These are phyloP conservation scores for Ogataea ganodermae DNA, from an alignment of 805 yeast genomes.

Conservation along the genomic window DNA sequence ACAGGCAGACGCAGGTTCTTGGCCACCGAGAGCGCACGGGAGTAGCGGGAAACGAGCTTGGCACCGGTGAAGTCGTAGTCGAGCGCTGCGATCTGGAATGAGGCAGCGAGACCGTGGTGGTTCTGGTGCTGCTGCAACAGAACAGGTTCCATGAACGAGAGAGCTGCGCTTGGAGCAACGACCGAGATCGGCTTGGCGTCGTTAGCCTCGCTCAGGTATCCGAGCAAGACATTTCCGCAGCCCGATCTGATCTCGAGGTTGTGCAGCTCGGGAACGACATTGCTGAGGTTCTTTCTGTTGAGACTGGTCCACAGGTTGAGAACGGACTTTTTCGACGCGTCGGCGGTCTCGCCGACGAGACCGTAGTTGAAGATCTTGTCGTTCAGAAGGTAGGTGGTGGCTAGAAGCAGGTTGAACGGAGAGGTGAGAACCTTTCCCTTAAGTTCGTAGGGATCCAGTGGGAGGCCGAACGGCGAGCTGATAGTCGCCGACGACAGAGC, in stretches of 20 bases:
- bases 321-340: constrained; percentile 46
- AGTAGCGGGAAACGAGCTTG: constrained; percentile 63
- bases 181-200: constrained; percentile 35
- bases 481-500: constrained; percentile 41
- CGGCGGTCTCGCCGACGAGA: constrained; percentile 48
- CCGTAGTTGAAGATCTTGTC: constrained; percentile 68
- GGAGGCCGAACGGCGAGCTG: constrained; percentile 59
- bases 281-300: constrained; percentile 52
- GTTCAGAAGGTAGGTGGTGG: constrained; percentile 53
- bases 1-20: constrained; percentile 65
- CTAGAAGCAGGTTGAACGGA: constrained; percentile 54
- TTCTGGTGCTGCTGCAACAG: constrained; percentile 41
- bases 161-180: constrained; percentile 66
- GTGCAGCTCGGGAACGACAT: constrained; percentile 61
- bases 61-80: constrained; percentile 60
- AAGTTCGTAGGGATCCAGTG: constrained; percentile 56
- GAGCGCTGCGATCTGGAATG: constrained; percentile 75
- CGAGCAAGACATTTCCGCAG: constrained; percentile 77
- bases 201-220: constrained; percentile 49
- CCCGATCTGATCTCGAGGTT: constrained; percentile 77
- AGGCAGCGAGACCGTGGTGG: constrained; percentile 50
- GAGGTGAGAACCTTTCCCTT: constrained; percentile 53
- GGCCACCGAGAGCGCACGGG: constrained; percentile 62
- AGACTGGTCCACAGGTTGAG: constrained; percentile 66
- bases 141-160: constrained; percentile 66